Evolutionary conservation across 257 asterid genomes (phyloP).

Genomic region (Nicotiana tabacum): DNA sequence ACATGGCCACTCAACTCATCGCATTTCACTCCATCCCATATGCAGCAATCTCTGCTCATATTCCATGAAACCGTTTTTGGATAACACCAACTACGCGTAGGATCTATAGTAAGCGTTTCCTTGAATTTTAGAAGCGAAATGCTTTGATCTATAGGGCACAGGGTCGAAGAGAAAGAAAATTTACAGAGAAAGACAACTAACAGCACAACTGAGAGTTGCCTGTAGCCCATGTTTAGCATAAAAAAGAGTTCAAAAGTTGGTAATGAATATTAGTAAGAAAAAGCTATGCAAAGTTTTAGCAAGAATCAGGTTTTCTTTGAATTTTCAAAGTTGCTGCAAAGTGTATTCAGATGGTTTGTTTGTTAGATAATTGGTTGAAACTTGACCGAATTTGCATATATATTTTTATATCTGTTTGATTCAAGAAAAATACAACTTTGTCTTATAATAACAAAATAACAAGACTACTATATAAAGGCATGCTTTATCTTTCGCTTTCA

Average conservation of each 20-base stretch:
- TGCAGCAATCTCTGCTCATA: slow-evolving; percentile 16
- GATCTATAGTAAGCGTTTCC: slow-evolving; percentile 3
- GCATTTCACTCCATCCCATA: slow-evolving; percentile 22
- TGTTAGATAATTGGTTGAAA: not conserved
- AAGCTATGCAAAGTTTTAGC: not conserved
- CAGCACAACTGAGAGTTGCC: not conserved
- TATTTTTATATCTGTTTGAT: too few species aligned
- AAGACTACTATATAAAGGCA: too few species aligned
- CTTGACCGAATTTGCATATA: too few species aligned
- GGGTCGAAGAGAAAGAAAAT: slow-evolving; percentile 9
- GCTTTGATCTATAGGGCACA: slow-evolving; percentile 8
- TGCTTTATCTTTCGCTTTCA: too few species aligned
- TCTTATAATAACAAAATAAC: too few species aligned
- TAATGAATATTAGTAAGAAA: not conserved
- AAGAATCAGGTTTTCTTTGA: not conserved
- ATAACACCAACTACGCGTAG: not conserved
- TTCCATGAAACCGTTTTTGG: slow-evolving; percentile 15
- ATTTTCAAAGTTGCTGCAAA: not conserved
- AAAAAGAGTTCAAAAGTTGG: not conserved
- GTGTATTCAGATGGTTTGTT: not conserved
- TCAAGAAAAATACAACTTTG: too few species aligned
- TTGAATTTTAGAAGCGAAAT: slow-evolving; percentile 12
- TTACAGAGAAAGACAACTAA: not conserved
- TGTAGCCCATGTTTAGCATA: not conserved
- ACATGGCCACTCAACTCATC: slow-evolving; percentile 9